Evolutionary conservation across 2,329 filamentous ascomycete genomes (phyloP), one percentile per base, ranked within the genome.

Genomic region (Trichoderma oligosporum): DNA sequence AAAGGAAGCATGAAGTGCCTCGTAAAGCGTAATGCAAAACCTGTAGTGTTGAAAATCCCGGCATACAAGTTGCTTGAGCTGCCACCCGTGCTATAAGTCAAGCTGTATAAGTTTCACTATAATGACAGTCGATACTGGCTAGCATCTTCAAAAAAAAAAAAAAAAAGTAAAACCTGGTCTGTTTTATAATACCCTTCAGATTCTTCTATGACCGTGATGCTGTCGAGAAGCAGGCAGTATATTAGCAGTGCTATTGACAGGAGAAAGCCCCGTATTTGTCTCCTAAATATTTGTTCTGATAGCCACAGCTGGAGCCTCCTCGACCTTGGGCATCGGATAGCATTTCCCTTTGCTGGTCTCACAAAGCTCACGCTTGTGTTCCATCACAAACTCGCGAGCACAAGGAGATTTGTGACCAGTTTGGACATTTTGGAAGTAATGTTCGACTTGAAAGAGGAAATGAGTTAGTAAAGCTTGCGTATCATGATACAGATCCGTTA

Each of bases 361-460:
- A 70, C 67, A 62, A 3, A 63, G 47, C 14, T 68, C 56, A 14
- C 56, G 46, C 22, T 65, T 63, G 56, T 76, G 70, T 55, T 72
- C 68, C 3, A 61, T 52, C 7, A 77, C 67, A 52, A 71, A 76
- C 12, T 55, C 27, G 2, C 55, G 60, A 1, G 73, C 74, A 25
- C 71, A 68, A 7, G 74, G 73, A 0, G 76, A 77, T 20, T 63
- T 63, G 24, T 69, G 66, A 2, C 70, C 62, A 9, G 67, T 70
- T n/a, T 71, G 70, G 22, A 73, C 64, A 59, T 77, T 77, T 59
- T 76, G 73, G 57, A 75, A 78, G 56, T 72, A 76, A 46, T 78
- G 76, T 62, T 78, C 76, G 39, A 75, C 76, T 78, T 46, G 61
- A 36, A 66, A 59, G 4, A 3, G 16, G 16, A 3, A 22, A 53